Evolutionary conservation across 2,329 filamentous ascomycete species (phyloP), one percentile per base, ranked within the genome.

Genomic region (Xylariaceae sp.): DNA sequence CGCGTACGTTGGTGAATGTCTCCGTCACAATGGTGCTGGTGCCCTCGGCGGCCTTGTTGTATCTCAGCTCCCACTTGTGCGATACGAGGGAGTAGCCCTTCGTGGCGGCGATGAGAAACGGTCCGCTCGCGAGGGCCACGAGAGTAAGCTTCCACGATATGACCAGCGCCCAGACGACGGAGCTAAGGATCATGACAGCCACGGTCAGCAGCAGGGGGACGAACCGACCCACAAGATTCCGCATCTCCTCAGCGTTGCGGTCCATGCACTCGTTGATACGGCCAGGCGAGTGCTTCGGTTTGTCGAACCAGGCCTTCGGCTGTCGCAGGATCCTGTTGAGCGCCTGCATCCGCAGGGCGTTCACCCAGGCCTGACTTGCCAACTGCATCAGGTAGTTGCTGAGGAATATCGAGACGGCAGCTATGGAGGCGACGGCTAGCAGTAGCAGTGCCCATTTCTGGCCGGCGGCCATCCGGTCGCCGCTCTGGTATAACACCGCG

Each of bases 231-330:
- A 96, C 80, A 0, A 98, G 76, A 64, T 90, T 92, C 7, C 90
- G 84, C 84, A 95, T 93, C 69, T 96, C 91, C 70, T 98, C 92
- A 0, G 89, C 89, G 65, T 91, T 90, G 16, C 89, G 83, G 66
- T 96, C 91, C 0, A 98, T 80, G 44, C 83, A 88, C 57, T 90
- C 86, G 0, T 81, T 85, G 42, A 98, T 79, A 1, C 80, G 79
- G 0, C 79, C 77, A 0, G 88, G 76, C 0, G 81, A 84, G 70
- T 95, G 89, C 32, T 79, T 78, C 1, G 88, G 79, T 48, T 81
- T 77, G 60, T 91, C 87, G 64, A 96, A 96, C 88, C 92, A 98
- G 3, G 81, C 74, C 58, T 83, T 86, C 0, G 90, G 89, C 67
- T 97, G 93, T 40, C 82, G 79, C 0, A 98, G 77, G 16, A 96